Evolutionary conservation across 2,329 filamentous ascomycete genomes (phyloP), one percentile per base, ranked within the genome.

Genomic region (Fusarium bactridioides): DNA sequence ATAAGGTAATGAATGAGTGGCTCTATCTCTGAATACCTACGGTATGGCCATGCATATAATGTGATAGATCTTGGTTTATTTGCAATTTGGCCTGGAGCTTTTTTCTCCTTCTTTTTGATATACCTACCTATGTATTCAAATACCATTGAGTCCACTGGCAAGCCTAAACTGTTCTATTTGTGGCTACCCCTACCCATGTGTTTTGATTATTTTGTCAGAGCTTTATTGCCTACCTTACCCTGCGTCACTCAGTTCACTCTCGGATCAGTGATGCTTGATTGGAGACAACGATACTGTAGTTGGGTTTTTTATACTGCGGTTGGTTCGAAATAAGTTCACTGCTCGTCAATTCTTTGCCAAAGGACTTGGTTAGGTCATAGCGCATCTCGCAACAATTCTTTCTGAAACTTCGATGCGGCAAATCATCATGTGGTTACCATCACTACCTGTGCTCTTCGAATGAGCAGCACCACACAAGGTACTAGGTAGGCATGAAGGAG

Each of bases 171-270:
- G 50, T 25, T 18, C 13, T 23, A 25, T 25, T 21, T 25, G n/a
- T 21, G 23, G 18, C 19, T 33, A 23, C 47, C 44, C 23, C n/a
- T 29, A 31, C 45, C 27, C 8, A 18, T n/a, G 45, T 31, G 21
- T n/a, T 23, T 15, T 27, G 37, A 23, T 33, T 27, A 27, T 60
- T 41, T 41, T 55, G 15, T 35, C 25, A 33, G 7, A 12, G 18
- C 12, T 27, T 3, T 31, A 18, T 15, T 27, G 19, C 7, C 27
- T 66, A 67, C 64, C 64, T 62, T 67, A 67, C 64, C 64, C 64
- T 67, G 33, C 23, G n/a, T 31, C 23, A 27, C 29, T 10, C 37
- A n/a, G 23, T 12, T n/a, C 15, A 31, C 19, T 29, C 18, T 33
- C 4, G 18, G 21, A n/a, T 35, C 11, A 45, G 29, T n/a, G 45